These are phyloP conservation scores for Dichotomopilus funicola DNA, from an alignment of 2,329 filamentous ascomycete genomes.

Conservation along the genomic window DNA sequence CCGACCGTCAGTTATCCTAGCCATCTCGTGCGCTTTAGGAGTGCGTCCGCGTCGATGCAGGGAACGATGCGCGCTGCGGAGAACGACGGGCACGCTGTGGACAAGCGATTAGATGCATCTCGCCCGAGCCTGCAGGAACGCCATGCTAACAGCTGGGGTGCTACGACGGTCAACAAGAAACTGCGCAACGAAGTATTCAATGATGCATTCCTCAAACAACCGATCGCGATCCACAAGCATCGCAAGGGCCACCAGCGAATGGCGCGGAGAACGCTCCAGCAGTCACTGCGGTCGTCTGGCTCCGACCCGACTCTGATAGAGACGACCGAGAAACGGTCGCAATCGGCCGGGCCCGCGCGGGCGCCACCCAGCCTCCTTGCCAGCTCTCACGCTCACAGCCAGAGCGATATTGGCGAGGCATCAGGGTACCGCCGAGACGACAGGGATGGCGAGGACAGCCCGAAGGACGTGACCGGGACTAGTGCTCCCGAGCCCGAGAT, in stretches of 20 bases:
- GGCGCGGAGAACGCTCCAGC: conserved; percentile 49
- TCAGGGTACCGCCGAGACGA: background rate
- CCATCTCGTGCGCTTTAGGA: conserved; percentile 31
- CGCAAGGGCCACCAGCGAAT: conserved; percentile 51
- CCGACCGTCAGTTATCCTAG: conserved; percentile 36
- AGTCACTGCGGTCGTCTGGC: conserved; percentile 38
- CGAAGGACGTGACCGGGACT: conserved; percentile 54
- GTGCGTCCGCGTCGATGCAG: conserved; percentile 30
- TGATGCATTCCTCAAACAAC: conserved; percentile 81
- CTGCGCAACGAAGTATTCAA: conserved; percentile 87
- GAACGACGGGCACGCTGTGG: background rate
- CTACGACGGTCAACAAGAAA: conserved; percentile 82
- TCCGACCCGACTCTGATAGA: conserved; percentile 38
- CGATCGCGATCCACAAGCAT: conserved; percentile 73
- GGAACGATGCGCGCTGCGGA: conserved; percentile 17
- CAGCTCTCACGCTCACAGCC: conserved; percentile 19
- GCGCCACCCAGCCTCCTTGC: conserved; percentile 7
- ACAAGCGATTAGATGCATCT: conserved; percentile 5
- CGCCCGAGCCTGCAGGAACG: conserved; percentile 47
- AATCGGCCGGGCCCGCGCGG: background rate
- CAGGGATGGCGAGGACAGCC: conserved; percentile 31
- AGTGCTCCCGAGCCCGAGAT: conserved; percentile 59
- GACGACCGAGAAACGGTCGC: conserved; percentile 13
- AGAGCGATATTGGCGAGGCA: conserved; percentile 23
- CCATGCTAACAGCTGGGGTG: conserved; percentile 70